phyloP scores from a whole-genome alignment of 2,329 filamentous ascomycete genomes.

The Helotiales sp. region DNA sequence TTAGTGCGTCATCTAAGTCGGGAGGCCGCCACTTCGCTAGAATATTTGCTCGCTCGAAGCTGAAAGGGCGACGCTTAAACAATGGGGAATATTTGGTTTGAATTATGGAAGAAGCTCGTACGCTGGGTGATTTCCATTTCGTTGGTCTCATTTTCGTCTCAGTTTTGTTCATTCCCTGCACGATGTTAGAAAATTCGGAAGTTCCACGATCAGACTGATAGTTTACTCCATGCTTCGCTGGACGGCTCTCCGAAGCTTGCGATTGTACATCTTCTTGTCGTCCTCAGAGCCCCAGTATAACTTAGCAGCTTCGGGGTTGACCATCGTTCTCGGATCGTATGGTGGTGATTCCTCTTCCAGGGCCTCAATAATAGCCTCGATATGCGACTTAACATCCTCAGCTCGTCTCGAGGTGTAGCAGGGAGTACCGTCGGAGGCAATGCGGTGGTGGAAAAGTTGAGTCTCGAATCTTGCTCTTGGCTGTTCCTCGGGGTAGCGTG shows the following conservation, averaged over 20 bases:
- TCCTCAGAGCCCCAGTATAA: conserved; percentile 84
- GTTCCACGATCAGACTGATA: neutral
- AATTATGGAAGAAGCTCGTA: neutral
- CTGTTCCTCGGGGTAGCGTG: conserved; percentile 85
- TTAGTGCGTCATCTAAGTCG: neutral
- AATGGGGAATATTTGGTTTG: neutral
- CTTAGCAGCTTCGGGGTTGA: conserved; percentile 84
- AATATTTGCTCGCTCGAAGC: neutral
- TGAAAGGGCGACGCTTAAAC: neutral
- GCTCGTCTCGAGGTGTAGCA: conserved; percentile 77
- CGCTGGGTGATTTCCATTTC: neutral
- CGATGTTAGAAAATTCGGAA: conserved; percentile 16
- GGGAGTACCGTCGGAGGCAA: conserved; percentile 78
- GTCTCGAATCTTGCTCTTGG: conserved; percentile 83
- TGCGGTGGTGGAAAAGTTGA: conserved; percentile 83
- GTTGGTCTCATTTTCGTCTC: neutral
- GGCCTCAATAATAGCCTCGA: conserved; percentile 79
- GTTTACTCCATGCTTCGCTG: conserved; percentile 67
- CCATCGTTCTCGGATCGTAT: conserved; percentile 87
- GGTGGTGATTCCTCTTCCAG: conserved; percentile 88
- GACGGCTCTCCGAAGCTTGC: conserved; percentile 78
- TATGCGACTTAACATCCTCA: conserved; percentile 82
- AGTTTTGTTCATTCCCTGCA: conserved; percentile 31
- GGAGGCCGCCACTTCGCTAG: too few species aligned
- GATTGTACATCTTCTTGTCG: conserved; percentile 83